Evolutionary conservation across 176 grass and related monocot species (phyloP), one percentile per base, ranked within the genome.

Genomic region (Tillandsia leiboldiana): DNA sequence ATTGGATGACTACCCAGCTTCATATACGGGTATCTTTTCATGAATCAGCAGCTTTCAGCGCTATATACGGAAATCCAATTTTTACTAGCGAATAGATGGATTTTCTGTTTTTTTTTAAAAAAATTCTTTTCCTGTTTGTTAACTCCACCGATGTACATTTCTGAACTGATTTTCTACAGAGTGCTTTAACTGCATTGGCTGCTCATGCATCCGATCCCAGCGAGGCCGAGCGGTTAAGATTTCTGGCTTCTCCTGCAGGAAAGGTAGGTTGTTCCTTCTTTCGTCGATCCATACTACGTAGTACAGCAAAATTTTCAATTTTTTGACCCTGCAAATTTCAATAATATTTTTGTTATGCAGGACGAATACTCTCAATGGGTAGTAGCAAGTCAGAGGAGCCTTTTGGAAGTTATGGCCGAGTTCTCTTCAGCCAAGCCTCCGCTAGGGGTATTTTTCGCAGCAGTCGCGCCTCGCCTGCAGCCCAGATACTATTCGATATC

Each of bases 311-410:
- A 9, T 18, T 67, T 26, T 47, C 65, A 49, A 42, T 8, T 48
- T 48, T 59, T 22, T 22, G 11, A 18, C n/a, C 10, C 56, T 20
- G 18, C 13, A 57, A 42, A 42, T 42, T 42, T 42, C 12, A 18
- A 17, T 59, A 18, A 9, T 59, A 22, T 20, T 74, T 80, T 33
- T 14, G 2, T 14, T 62, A 3, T 72, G 26, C 71, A 96, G 91
- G 91, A 96, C 72, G 91, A 96, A 48, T 96, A 96, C 72, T 90
- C 87, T 80, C 91, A 96, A 26, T 96, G 91, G 91, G 78, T 96
- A 73, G 71, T 87, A 69, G 78, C 81, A 68, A 90, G 76, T 69
- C 91, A 96, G 66, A 96, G 87, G 76, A 96, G 87, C 75, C 87
- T 96, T 81, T 58, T 96, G 82, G 91, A 96, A 90, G 91, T 96